Evolutionary conservation across 108 stramenopile species (phyloP), one percentile per base, ranked within the genome.

Genomic region (Licmophora abbreviata): DNA sequence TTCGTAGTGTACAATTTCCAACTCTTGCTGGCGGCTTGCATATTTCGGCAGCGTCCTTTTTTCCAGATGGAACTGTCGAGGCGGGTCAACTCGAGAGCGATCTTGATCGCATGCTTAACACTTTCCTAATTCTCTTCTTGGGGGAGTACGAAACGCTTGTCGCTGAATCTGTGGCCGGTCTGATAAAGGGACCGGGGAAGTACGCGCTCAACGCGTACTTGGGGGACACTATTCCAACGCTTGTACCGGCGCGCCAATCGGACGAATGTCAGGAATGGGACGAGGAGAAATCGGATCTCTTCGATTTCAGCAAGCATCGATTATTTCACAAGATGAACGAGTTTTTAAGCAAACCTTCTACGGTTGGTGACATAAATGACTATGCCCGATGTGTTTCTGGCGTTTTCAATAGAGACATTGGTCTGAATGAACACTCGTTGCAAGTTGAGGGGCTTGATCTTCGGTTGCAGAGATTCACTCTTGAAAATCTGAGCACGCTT

Each of bases 71-170:
- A 5, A 20, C 12, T 11, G 10, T 41, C 14, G 34, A 7, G 35
- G 20, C 41, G 15, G 29, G 17, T 9, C 17, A 15, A 41, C 6
- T 54, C 7, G 29, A 54, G 28, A 38, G 48, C 22, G 63, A 71
- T 49, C 50, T 81, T 11, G 84, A 85, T 46, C 31, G 54, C 25
- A 51, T 79, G 10, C 51, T 85, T 21, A 77, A 79, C 24, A 58
- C 58, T 36, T 56, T 79, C 14, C 11, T 79, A 34, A 49, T 68
- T 34, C 52, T 81, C 36, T 18, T 82, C 1, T 18, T 80, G 42
- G 14, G 36, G 0, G 79, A 86, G 43, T 82, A 86, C 51, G 42
- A 60, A 8, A 32, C 48, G 4, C 56, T 81, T 23, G 61, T 69
- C 45, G 74, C 77, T 6, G 48, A 59, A 30, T 33, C 76, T 17